These are phyloP conservation scores for Paecilomyces niveus DNA, from an alignment of 2,329 filamentous ascomycete species.

Conservation along the genomic window DNA sequence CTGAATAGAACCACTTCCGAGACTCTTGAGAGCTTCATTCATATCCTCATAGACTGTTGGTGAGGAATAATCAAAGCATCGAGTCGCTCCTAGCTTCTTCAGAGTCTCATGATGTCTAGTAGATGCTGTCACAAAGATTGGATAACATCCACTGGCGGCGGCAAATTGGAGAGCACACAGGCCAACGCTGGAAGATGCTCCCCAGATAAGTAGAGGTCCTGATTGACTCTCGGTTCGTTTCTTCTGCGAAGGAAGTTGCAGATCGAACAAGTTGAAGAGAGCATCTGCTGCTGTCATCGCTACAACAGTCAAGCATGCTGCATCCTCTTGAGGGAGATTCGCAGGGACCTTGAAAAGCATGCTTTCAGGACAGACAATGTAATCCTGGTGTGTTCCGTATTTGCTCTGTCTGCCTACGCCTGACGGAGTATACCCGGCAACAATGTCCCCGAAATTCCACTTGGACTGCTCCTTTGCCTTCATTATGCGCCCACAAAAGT, in stretches of 20 bases:
- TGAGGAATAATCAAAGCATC: constrained; percentile 4
- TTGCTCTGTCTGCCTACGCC: background rate
- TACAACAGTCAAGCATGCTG: background rate
- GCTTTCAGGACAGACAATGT: background rate
- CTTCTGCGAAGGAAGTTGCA: background rate
- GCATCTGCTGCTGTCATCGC: background rate
- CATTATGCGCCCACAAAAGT: constrained; percentile 2
- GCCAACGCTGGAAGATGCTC: background rate
- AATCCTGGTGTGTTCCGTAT: background rate
- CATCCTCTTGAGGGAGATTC: background rate
- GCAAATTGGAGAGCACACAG: constrained; percentile 1
- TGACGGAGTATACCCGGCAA: background rate
- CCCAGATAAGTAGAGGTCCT: background rate
- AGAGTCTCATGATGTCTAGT: constrained; percentile 10
- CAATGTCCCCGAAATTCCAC: background rate
- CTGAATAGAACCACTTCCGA: background rate
- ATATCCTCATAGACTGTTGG: constrained; percentile 2
- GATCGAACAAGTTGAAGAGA: background rate
- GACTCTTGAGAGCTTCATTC: background rate
- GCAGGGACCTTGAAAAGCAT: background rate
- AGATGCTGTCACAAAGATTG: constrained; percentile 20
- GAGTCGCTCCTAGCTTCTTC: constrained; percentile 2
- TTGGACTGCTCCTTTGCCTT: background rate
- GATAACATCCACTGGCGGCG: constrained; percentile 3
- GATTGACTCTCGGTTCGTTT: background rate